Evolutionary conservation across 192 early-diverging fungal genomes (phyloP), one percentile per base, ranked within the genome.

Genomic region (Linnemannia zychae): DNA sequence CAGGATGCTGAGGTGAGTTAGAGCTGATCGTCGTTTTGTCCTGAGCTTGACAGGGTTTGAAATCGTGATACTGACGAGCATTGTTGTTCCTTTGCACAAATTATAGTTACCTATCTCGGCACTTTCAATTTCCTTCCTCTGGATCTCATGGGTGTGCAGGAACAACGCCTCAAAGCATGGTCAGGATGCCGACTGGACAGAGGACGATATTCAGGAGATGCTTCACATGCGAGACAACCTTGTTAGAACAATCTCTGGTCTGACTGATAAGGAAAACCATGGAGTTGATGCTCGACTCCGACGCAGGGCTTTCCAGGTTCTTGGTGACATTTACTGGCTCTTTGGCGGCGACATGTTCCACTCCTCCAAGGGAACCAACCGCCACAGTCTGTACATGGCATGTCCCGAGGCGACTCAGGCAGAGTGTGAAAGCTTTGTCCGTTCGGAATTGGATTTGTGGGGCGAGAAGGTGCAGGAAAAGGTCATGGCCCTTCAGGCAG

Each of bases 281-380:
- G 65, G 63, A 38, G 60, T 77, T 34, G 77, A 80, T 50, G 37
- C 73, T n/a, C 24, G 78, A 50, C 72, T 83, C 36, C 75, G 76
- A n/a, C 77, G 71, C 22, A 79, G 87, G 84, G 83, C 90, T 20
- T 90, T 89, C 60, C 82, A 86, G 44, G 78, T 81, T 15, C 46
- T 91, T 49, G 88, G 89, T 1, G 90, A 91, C 66, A 75, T 90
- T 0, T 89, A 90, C 76, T 89, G 87, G 88, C 60, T 92, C 0
- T 91, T 92, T 80, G 86, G 88, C 11, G 87, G 87, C 18, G 89
- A 91, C 20, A 76, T 90, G 74, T 92, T 92, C 76, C 72, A 87
- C 20, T 17, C 33, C 9, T 60, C 75, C 3, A 75, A 67, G 66
- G 69, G 72, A 7, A 22, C 65, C 11, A 76, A 72, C 71, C 75